Evolutionary conservation across 2,329 filamentous ascomycete genomes (phyloP).

Genomic region (Penicillium olsonii): DNA sequence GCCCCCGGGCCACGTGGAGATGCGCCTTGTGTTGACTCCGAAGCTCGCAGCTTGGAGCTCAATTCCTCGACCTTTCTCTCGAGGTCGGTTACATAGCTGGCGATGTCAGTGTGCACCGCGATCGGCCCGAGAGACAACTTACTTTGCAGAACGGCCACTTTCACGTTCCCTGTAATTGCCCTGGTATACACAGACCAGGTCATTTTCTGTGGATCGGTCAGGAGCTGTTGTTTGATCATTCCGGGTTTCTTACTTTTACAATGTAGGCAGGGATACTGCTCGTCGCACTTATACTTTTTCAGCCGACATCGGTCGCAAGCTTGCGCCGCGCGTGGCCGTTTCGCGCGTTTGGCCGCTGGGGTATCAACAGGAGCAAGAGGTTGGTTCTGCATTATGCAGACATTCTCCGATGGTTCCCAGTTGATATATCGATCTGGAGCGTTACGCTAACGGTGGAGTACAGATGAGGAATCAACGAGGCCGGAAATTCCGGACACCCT

Average conservation of each 20-base stretch:
- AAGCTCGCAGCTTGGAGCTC: constrained; percentile 26
- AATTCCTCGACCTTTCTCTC: constrained; percentile 37
- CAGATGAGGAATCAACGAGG: constrained; percentile 11
- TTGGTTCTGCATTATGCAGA: constrained; percentile 38
- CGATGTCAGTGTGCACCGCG: constrained; percentile 5
- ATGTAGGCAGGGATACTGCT: constrained; percentile 47
- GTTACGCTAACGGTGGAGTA: constrained; percentile 6
- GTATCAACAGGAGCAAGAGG: constrained; percentile 28
- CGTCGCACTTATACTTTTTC: constrained; percentile 55
- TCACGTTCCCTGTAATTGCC: constrained; percentile 36
- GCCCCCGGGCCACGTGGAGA: constrained; percentile 17
- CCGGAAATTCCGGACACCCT: constrained; percentile 23
- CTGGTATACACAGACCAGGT: constrained; percentile 37
- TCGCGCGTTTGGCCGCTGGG: constrained; percentile 26
- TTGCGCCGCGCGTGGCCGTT: constrained; percentile 46
- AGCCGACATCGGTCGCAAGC: constrained; percentile 50
- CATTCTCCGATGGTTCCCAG: constrained; percentile 4
- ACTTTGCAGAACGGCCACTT: constrained; percentile 32
- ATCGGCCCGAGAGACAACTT: background rate
- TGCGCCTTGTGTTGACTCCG: constrained; percentile 20
- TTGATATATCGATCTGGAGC: constrained; percentile 1
- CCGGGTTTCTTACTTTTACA: constrained; percentile 41
- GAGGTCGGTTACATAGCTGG: constrained; percentile 39
- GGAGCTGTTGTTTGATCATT: background rate
- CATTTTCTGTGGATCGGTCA: constrained; percentile 29